Base-by-base conservation (phyloP, 331 rosid species). In the Rosa hybrid region DNA sequence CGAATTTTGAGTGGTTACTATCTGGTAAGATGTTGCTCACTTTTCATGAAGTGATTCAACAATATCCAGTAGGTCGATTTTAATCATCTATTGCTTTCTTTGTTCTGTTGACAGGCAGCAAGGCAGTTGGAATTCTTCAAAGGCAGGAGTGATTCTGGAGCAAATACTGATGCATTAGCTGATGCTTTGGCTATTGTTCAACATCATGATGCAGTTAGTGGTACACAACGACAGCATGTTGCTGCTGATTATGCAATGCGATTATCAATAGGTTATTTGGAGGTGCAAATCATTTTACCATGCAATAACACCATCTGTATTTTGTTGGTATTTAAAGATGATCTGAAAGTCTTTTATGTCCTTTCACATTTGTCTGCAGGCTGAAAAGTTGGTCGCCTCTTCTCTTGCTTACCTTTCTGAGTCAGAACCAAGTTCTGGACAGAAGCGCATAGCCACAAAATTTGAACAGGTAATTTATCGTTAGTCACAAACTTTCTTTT, bases 191-290 rank as follows among this genome's bases (percentile, higher is more conserved):
- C 83, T 39, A 74, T 86, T 64, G 89, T 70, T 81, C 89, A 86
- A 57, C 89, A 86, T 83, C 89, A 83, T 57, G 89, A 86, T 74
- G 89, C 89, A 17, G 82, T 86, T 51, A 86, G 87, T 78, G 89
- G 89, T 44, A 83, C 89, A 63, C 81, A 83, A 68, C 83, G 86
- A 77, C 85, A 82, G 59, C 89, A 86, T 64, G 87, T 83, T 71
- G 87, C 89, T 81, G 85, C 86, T 48, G 89, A 86, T 71, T 86
- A 86, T 67, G 85, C 85, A 53, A 18, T 74, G 74, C 78, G 89
- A 57, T 34, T 86, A 54, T 83, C 87, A 74, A 60, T 83, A 34
- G 89, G 89, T 14, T 80, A 86, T 60, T 51, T 49, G 78, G 81
- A 86, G 89, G 89, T 86, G 72, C 62, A 39, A 54, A 11, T 74